phyloP scores from a whole-genome alignment of 495 filamentous ascomycete species.

The Xylaria venustula region DNA sequence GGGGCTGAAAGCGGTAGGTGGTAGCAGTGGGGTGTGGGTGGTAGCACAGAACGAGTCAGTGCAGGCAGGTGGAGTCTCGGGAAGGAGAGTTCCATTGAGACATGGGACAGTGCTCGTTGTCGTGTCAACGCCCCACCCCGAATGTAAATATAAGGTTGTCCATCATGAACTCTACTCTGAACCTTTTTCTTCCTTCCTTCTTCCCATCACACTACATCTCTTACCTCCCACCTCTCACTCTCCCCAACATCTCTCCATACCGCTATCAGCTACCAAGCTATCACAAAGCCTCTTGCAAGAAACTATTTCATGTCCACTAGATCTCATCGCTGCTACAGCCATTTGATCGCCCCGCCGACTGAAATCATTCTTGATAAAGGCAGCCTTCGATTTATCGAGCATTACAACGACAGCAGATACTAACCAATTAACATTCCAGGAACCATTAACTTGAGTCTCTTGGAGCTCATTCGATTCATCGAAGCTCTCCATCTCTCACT shows the following conservation, averaged over 20 bases:
- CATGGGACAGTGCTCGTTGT: neutral
- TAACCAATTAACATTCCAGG: constrained; percentile 48
- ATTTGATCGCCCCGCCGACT: constrained; percentile 49
- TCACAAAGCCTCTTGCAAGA: constrained; percentile 27
- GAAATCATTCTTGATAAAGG: constrained; percentile 32
- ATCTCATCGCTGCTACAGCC: constrained; percentile 41
- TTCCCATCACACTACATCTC: constrained; percentile 24
- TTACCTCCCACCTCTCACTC: constrained; percentile 21
- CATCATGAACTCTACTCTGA: constrained; percentile 10
- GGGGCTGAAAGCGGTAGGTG: too few relatives aligned
- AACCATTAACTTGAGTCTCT: constrained; percentile 67
- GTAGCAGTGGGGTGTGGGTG: too few relatives aligned
- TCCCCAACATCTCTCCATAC: constrained; percentile 24
- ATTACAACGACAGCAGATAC: constrained; percentile 49
- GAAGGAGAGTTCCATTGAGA: neutral
- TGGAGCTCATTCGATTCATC: constrained; percentile 54
- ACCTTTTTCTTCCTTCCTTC: constrained; percentile 17
- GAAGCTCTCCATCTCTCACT: constrained; percentile 34
- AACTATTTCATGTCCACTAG: constrained; percentile 39
- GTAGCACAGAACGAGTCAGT: too few relatives aligned
- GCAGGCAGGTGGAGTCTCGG: too few relatives aligned
- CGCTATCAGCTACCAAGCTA: constrained; percentile 15
- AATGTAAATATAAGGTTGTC: constrained; percentile 20
- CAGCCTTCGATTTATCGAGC: constrained; percentile 50
- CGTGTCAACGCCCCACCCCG: constrained; percentile 9